Evolutionary conservation across 805 yeast genomes (phyloP).

Genomic region (Tetrapisispora pingtungensis): DNA sequence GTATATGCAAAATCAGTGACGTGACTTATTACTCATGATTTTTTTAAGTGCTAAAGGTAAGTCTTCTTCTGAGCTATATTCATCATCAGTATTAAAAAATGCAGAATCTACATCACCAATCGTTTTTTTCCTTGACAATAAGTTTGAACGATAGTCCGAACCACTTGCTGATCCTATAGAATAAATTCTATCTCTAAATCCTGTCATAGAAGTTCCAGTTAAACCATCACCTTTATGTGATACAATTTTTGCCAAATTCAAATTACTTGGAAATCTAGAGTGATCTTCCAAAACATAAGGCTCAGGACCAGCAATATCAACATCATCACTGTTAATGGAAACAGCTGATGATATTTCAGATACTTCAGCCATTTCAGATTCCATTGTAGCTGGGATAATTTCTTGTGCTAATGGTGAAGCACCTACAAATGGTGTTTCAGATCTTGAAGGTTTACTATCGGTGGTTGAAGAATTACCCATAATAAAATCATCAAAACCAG

Average conservation of each 20-base stretch:
- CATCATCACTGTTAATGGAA: not conserved
- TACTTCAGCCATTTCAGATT: slow-evolving; percentile 1
- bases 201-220: slow-evolving; percentile 17
- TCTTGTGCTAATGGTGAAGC: slow-evolving; percentile 8
- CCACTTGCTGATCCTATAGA: slow-evolving; percentile 27
- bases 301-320: slow-evolving; percentile 3
- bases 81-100: slow-evolving; percentile 10
- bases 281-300: slow-evolving; percentile 4
- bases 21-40: slow-evolving; percentile 24
- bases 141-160: not conserved
- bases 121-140: slow-evolving; percentile 15
- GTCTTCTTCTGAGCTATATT: slow-evolving; percentile 22
- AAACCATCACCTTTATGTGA: slow-evolving; percentile 14
- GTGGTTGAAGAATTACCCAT: not conserved
- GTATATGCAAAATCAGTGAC: not conserved
- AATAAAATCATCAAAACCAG: slow-evolving; percentile 24
- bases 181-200: slow-evolving; percentile 29
- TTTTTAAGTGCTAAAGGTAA: slow-evolving; percentile 33
- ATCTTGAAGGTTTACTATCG: not conserved
- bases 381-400: slow-evolving; percentile 5
- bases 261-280: slow-evolving; percentile 2
- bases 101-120: slow-evolving; percentile 3
- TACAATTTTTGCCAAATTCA: slow-evolving; percentile 24
- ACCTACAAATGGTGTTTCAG: slow-evolving; percentile 4
- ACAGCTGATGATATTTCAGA: too few relatives aligned